phyloP scores from a whole-genome alignment of 2,329 filamentous ascomycete species.

The Fusarium subtropicale region DNA sequence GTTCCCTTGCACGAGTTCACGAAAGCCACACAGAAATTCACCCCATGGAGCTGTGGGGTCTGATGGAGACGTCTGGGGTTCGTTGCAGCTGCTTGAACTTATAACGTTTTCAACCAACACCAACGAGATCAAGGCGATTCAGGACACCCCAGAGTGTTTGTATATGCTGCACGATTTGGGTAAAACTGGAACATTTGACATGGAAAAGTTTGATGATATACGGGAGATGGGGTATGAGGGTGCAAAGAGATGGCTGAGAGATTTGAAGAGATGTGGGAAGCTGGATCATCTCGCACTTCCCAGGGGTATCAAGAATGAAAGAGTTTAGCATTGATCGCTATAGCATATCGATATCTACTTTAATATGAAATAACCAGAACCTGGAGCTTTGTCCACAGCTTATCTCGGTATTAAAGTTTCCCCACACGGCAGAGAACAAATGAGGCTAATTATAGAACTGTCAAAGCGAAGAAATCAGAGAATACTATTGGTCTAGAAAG shows the following conservation, averaged over 20 bases:
- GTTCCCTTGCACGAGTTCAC: not conserved
- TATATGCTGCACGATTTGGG: not conserved
- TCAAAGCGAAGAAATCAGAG: not conserved
- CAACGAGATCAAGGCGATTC: not conserved
- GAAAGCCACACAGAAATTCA: not conserved
- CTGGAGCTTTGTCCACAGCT: constrained; percentile 9
- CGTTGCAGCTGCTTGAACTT: not conserved
- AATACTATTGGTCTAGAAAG: not conserved
- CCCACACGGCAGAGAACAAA: constrained; percentile 3
- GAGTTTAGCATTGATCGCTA: not conserved
- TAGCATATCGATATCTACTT: too few relatives aligned
- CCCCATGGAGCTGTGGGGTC: not conserved
- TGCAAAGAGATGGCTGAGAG: not conserved
- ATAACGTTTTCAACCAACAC: constrained; percentile 1
- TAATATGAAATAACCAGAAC: not conserved
- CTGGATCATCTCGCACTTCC: not conserved
- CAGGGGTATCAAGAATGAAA: not conserved
- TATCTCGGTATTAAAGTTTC: not conserved
- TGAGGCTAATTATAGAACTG: not conserved
- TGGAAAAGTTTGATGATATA: not conserved
- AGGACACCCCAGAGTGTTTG: not conserved
- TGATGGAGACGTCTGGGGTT: not conserved
- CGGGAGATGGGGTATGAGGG: not conserved
- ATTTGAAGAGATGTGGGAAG: not conserved
- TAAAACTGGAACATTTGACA: not conserved